Evolutionary conservation across 495 filamentous ascomycete genomes (phyloP).

Genomic region (Copromyces sp.): DNA sequence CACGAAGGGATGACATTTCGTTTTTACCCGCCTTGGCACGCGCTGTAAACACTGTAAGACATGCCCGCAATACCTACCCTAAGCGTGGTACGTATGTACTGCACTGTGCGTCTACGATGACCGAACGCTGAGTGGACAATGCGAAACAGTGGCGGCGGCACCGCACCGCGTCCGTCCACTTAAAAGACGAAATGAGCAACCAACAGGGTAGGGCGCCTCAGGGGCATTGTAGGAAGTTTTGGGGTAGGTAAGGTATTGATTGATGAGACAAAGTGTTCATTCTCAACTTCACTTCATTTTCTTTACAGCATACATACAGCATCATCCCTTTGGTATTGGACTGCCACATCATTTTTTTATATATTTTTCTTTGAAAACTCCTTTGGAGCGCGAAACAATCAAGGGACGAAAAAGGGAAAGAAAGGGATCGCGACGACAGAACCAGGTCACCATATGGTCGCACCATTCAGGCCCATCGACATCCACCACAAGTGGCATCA

Average conservation of each 20-base stretch:
- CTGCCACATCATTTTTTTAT: no score
- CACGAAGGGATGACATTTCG: not conserved
- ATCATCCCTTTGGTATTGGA: no score
- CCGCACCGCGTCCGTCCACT: not conserved
- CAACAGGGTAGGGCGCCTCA: not conserved
- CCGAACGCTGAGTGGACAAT: not conserved
- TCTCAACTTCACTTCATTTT: not conserved
- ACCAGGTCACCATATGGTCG: no score
- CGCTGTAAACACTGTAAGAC: not conserved
- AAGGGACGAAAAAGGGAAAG: not conserved
- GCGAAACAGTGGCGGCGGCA: not conserved
- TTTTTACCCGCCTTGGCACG: not conserved
- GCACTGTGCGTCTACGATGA: not conserved
- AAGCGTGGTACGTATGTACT: not conserved
- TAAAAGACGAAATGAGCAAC: not conserved
- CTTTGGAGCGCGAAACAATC: not conserved
- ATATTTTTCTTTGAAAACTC: not conserved
- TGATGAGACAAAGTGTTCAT: not conserved
- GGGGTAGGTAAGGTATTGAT: no score
- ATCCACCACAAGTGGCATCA: not conserved
- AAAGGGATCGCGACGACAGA: not conserved
- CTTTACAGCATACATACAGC: no score
- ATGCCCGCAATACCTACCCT: no score
- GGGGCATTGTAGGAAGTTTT: not conserved
- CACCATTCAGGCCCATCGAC: no score